Percentiles rank a stretch among this genome's conserved stretches.
Evolutionary conservation across 2,329 filamentous ascomycete species (phyloP).

Genomic region (Cytospora chrysosperma): DNA sequence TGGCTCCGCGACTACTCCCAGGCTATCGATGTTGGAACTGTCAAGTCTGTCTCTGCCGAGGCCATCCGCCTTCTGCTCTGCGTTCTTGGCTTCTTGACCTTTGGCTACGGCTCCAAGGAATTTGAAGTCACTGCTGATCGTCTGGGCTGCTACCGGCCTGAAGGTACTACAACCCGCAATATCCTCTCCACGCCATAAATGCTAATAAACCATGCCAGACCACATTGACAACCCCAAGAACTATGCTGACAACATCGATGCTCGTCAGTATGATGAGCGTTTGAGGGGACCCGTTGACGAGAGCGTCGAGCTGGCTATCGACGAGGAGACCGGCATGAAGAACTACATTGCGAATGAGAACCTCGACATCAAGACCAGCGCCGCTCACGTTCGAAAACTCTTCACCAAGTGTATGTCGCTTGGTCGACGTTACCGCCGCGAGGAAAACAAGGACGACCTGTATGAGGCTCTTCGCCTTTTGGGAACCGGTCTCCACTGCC

Average conservation of each 20-base stretch:
- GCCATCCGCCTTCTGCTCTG: conserved; percentile 87
- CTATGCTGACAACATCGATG: conserved; percentile 87
- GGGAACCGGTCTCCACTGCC: conserved; percentile 84
- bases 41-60: conserved; percentile 87
- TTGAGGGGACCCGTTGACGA: conserved; percentile 83
- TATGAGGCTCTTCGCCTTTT: conserved; percentile 84
- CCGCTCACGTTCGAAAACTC: conserved; percentile 70
- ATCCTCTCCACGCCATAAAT: too few relatives aligned
- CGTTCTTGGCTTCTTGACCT: conserved; percentile 86
- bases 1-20: conserved; percentile 91
- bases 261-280: conserved; percentile 74
- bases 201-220: conserved; percentile 4
- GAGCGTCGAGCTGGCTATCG: conserved; percentile 72
- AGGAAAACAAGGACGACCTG: conserved; percentile 70
- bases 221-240: conserved; percentile 77
- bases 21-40: conserved; percentile 87
- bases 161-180: conserved; percentile 42
- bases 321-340: conserved; percentile 76
- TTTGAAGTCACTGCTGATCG: conserved; percentile 81
- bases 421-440: conserved; percentile 69
- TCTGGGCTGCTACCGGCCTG: conserved; percentile 77
- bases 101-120: conserved; percentile 79
- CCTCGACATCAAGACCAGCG: conserved; percentile 76
- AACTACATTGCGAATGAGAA: conserved; percentile 92
- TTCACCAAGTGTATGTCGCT: conserved; percentile 74